A percentile compares a stretch with the other conserved stretches of the same genome.
Evolutionary conservation across 2,329 filamentous ascomycete species (phyloP).

Genomic region (Cercospora berteroae): DNA sequence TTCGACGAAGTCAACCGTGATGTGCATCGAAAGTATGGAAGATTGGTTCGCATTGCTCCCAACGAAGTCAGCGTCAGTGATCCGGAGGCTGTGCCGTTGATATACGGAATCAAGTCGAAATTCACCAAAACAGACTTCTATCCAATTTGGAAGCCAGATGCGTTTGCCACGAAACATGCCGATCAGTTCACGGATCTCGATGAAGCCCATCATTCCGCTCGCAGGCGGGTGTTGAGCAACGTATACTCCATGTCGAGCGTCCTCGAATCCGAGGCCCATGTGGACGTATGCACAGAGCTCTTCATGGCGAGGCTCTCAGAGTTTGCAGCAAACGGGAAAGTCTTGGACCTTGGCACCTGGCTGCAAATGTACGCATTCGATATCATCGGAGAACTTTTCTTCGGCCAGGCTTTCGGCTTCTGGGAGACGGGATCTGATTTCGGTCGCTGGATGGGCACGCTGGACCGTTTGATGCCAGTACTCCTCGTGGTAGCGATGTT

Average conservation of each 20-base stretch:
- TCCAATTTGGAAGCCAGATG: neutral
- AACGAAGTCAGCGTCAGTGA: neutral
- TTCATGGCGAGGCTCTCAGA: neutral
- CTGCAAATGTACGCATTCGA: slow-evolving; percentile 1
- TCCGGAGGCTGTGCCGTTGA: neutral
- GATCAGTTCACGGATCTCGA: slow-evolving; percentile 3
- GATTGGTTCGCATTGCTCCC: neutral
- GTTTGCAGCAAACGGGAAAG: neutral
- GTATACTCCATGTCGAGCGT: neutral
- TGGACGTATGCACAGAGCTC: neutral
- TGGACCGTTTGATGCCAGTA: neutral
- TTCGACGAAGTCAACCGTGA: neutral
- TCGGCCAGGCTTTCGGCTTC: slow-evolving; percentile 16
- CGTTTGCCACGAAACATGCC: neutral
- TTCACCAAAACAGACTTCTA: neutral
- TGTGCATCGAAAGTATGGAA: neutral
- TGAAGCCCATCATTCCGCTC: neutral
- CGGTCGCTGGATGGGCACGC: neutral
- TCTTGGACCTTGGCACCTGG: neutral
- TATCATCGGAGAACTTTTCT: slow-evolving; percentile 9
- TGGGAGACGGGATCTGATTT: slow-evolving; percentile 11
- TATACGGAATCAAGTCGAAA: neutral
- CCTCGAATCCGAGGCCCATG: neutral
- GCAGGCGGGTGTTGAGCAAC: neutral
- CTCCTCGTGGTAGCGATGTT: neutral